A percentile compares a stretch with the other conserved stretches of the same genome.
These are phyloP conservation scores for Boechera stricta DNA, from an alignment of 345 rosid species.

Conservation along the genomic window DNA sequence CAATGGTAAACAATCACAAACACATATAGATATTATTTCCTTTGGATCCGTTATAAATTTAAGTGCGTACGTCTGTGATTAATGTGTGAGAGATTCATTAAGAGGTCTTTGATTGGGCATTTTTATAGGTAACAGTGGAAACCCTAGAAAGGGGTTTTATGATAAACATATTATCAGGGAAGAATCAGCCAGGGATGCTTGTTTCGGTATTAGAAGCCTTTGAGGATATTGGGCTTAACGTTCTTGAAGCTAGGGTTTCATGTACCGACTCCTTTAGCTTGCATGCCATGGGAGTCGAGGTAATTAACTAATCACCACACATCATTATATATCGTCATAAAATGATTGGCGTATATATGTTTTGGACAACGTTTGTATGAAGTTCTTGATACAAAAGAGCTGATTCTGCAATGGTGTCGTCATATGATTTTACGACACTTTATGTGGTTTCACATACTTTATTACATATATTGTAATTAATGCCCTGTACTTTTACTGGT, in stretches of 20 bases:
- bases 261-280: constrained; percentile 74
- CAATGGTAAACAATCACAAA: constrained; percentile 36
- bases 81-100: constrained; percentile 17
- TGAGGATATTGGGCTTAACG: constrained; percentile 77
- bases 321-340: background rate
- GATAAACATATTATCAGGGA: constrained; percentile 62
- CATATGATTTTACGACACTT: background rate
- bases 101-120: constrained; percentile 8
- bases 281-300: constrained; percentile 81
- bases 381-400: constrained; percentile 11
- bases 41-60: constrained; percentile 5
- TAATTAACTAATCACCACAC: constrained; percentile 37
- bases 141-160: constrained; percentile 81
- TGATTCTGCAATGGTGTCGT: constrained; percentile 1
- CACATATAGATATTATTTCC: background rate
- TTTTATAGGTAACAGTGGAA: constrained; percentile 75
- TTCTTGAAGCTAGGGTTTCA: constrained; percentile 95
- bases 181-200: constrained; percentile 78
- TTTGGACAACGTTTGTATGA: constrained; percentile 1
- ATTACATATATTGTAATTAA: background rate
- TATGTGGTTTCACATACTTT: constrained; percentile 9
- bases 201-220: constrained; percentile 81
- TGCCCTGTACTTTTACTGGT: constrained; percentile 11
- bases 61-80: constrained; percentile 2
- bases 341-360: background rate